Conservation (phyloP, 139 green algal genomes). For the Chlamydomonas sphaeroides region DNA sequence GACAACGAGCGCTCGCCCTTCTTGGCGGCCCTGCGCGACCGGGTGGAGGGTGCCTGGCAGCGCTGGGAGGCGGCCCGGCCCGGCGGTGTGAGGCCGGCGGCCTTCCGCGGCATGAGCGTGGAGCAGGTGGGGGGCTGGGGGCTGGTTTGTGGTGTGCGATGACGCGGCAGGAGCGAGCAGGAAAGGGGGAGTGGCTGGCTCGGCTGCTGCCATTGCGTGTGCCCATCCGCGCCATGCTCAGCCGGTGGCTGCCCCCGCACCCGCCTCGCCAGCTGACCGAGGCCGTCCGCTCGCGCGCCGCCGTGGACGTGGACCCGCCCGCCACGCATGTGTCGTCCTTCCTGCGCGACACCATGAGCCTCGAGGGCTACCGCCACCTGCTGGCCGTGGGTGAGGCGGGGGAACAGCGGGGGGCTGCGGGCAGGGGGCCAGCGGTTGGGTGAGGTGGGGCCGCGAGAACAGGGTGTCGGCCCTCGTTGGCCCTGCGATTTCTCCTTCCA, state of each 20-base stretch:
- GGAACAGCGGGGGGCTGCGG: not conserved
- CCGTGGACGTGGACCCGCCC: conserved; percentile 61
- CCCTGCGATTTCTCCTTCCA: too few species aligned
- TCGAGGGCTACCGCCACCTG: conserved; percentile 59
- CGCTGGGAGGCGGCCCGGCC: conserved; percentile 59
- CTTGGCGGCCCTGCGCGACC: conserved; percentile 48
- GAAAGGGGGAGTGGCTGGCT: too few species aligned
- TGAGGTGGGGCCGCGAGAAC: too few species aligned
- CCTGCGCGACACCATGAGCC: conserved; percentile 53
- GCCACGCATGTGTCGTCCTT: conserved; percentile 39
- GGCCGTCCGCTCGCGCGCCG: conserved; percentile 32
- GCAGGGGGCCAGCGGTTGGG: too few species aligned
- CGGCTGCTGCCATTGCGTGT: too few species aligned
- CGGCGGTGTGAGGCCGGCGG: not conserved
- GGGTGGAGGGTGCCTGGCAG: conserved; percentile 64
- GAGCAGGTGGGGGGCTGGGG: not conserved
- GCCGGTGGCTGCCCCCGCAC: not conserved
- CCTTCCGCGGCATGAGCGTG: conserved; percentile 3
- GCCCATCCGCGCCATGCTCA: not conserved
- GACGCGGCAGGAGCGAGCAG: too few species aligned
- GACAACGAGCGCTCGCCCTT: conserved; percentile 63
- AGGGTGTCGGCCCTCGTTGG: too few species aligned
- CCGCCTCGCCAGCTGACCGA: conserved; percentile 14
- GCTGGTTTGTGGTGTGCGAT: not conserved
- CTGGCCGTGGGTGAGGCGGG: conserved; percentile 32